Evolutionary conservation across 257 asterid genomes (phyloP), one percentile per base, ranked within the genome.

Genomic region (Leonotis leonurus): DNA sequence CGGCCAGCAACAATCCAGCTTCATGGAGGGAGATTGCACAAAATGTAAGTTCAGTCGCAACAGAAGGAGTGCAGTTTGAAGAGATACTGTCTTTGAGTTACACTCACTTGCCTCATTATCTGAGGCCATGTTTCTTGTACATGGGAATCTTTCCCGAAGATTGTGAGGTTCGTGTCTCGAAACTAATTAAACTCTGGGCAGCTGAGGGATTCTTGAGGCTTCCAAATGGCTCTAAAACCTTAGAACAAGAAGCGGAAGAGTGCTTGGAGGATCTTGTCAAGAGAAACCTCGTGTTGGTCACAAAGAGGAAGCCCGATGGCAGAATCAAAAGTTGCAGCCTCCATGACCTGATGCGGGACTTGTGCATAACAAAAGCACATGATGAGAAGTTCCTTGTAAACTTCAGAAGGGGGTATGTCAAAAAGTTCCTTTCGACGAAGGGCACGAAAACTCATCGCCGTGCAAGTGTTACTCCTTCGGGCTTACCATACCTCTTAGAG

Each of bases 41-140:
- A 9, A 14, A 62, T 21, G 11, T 48, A 4, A 14, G 7, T 30
- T 46, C 58, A 11, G 24, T 20, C 20, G 13, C 17, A 6, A 11
- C 16, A 5, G 37, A 5, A 18, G 45, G 25, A 12, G n/a, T n/a
- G n/a, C 6, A 62, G 3, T 44, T 29, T 3, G 68, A 32, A 6
- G 5, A 32, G 26, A 51, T 64, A 25, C 25, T 64, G 5, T 39
- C 30, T 5, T 37, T 64, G 70, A 64, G 70, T 52, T 51, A 64
- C 62, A 37, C 9, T 0, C 61, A 22, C 6, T 64, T 64, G 69
- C 61, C 61, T 9, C 52, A 50, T 36, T 14, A 37, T 36, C 0
- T 50, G 52, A 50, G 68, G 37, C 26, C 60, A 7, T 49, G 68
- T 22, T 63, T 63, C n/a, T n/a, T n/a, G n/a, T n/a, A n/a, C n/a